Percentiles rank a stretch among this genome's conserved stretches.
Conservation (phyloP, 1,284 basidiomycete genomes). For the Paramarasmius palmivorus region DNA sequence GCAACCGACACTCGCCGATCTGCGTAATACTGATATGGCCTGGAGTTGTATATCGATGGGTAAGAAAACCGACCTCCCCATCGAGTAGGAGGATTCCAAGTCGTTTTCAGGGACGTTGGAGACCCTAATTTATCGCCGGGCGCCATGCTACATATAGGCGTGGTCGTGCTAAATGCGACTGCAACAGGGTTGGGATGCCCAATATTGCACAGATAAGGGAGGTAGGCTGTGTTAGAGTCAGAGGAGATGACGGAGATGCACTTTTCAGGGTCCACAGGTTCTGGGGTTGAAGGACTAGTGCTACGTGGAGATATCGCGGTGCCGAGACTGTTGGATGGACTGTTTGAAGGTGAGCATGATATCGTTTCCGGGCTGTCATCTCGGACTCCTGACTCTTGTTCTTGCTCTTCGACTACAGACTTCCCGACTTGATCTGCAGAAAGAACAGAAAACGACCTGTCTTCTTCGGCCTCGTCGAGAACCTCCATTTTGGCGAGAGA, state of each 20-base stretch:
- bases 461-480: conserved; percentile 12
- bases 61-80: neutral
- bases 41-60: neutral
- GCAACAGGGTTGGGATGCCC: no score
- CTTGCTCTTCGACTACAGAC: no score
- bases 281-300: no score
- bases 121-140: neutral
- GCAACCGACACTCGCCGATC: conserved; percentile 8
- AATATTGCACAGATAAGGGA: neutral
- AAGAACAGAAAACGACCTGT: neutral
- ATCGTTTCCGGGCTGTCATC: no score
- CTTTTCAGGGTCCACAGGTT: no score
- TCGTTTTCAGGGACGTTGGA: neutral
- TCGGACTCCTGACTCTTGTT: no score
- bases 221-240: neutral
- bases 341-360: no score
- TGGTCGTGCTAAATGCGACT: neutral
- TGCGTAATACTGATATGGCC: neutral
- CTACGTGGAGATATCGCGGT: no score
- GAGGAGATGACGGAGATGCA: no score
- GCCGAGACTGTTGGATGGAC: no score
- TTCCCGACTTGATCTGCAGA: no score
- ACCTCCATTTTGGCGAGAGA: conserved; percentile 13
- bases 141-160: neutral
- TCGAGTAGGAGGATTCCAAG: neutral